Conservation (phyloP, 2,329 filamentous ascomycete species). For the Septoria petroselini region DNA sequence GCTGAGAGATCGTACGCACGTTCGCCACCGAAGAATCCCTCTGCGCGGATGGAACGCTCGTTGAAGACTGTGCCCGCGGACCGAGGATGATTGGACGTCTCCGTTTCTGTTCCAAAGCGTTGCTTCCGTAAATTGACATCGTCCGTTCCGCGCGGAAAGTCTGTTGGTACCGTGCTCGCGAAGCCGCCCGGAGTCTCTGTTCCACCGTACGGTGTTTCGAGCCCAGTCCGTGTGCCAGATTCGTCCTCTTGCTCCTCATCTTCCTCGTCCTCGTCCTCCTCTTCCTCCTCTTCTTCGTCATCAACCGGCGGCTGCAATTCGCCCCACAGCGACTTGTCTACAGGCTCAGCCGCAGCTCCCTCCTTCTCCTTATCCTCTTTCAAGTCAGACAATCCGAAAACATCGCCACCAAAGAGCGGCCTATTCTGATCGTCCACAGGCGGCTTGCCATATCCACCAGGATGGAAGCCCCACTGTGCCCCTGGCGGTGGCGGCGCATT, state of each 20-base stretch:
- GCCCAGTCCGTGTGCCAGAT: constrained; percentile 53
- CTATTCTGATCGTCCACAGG: constrained; percentile 91
- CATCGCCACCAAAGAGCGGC: constrained; percentile 88
- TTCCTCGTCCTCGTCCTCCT: constrained; percentile 63
- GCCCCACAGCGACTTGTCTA: constrained; percentile 88
- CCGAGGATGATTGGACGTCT: constrained; percentile 70
- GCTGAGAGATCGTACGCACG: constrained; percentile 78
- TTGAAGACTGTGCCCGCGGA: constrained; percentile 86
- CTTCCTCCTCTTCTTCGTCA: constrained; percentile 53
- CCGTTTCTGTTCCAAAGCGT: constrained; percentile 80
- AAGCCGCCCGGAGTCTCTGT: constrained; percentile 79
- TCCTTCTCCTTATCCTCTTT: constrained; percentile 55
- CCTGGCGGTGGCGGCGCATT: constrained; percentile 90
- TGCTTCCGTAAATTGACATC: constrained; percentile 91
- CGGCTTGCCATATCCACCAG: constrained; percentile 93
- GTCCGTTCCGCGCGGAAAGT: constrained; percentile 70
- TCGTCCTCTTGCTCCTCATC: constrained; percentile 70
- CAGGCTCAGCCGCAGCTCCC: constrained; percentile 65
- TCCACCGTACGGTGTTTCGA: constrained; percentile 65
- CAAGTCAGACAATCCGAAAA: constrained; percentile 70
- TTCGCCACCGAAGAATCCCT: constrained; percentile 95
- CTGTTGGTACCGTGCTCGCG: constrained; percentile 74
- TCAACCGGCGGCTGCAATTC: constrained; percentile 76
- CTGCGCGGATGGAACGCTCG: constrained; percentile 77
- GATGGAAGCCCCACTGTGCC: constrained; percentile 90